Conservation (phyloP, 306 rosid genomes). For the Hippophae tibetana region DNA sequence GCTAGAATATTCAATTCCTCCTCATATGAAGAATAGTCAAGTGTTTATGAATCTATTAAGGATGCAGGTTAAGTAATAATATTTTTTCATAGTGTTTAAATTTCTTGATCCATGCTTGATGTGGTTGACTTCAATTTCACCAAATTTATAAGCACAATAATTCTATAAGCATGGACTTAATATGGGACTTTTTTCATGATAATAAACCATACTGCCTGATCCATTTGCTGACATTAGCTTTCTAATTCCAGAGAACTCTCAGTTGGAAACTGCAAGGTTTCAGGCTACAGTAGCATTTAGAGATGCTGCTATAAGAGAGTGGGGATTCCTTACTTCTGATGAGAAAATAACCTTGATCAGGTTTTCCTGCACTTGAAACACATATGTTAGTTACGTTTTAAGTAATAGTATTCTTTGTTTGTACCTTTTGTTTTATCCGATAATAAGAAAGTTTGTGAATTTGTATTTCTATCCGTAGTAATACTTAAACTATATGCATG, state of each 20-base stretch:
- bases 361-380: conserved; percentile 23
- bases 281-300: conserved; percentile 87
- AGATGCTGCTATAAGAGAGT: conserved; percentile 93
- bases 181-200: background rate
- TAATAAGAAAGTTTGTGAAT: background rate
- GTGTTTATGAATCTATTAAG: background rate
- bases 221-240: conserved; percentile 22
- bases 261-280: conserved; percentile 73
- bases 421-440: background rate
- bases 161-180: background rate
- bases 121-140: background rate
- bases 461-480: background rate
- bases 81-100: background rate
- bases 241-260: conserved; percentile 64
- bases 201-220: background rate
- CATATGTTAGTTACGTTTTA: background rate
- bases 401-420: background rate
- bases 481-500: conserved; percentile 1
- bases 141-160: background rate
- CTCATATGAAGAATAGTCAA: background rate
- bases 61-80: background rate
- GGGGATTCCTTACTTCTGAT: conserved; percentile 66
- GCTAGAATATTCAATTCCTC: too few relatives aligned
- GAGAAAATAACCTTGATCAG: conserved; percentile 72
- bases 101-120: background rate